Evolutionary conservation across 768 basidiomycete species (phyloP).

Genomic region (Leccinum broughii): DNA sequence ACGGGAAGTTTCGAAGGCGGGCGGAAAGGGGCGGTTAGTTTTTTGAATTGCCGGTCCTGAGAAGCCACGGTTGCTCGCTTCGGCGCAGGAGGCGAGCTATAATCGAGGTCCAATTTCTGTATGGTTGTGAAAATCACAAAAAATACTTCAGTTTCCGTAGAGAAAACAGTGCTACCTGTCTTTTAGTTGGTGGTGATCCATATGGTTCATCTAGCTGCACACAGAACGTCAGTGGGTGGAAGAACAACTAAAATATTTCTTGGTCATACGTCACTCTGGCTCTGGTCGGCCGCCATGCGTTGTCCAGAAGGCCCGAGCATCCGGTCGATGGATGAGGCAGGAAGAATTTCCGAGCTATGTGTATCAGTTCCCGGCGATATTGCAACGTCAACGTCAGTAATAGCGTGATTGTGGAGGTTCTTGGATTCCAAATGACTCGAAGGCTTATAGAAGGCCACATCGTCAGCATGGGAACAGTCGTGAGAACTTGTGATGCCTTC

Average conservation of each 20-base stretch:
- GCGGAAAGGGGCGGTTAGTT: constrained; percentile 47
- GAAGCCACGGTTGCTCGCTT: constrained; percentile 59
- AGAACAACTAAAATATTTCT: not conserved
- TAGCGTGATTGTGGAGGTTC: not conserved
- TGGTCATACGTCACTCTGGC: constrained; percentile 16
- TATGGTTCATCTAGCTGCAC: constrained; percentile 11
- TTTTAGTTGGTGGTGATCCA: constrained; percentile 17
- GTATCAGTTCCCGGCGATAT: not conserved
- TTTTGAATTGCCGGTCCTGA: constrained; percentile 47
- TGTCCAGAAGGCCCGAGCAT: constrained; percentile 4
- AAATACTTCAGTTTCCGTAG: not conserved
- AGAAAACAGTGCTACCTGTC: constrained; percentile 13
- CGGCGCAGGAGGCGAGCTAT: constrained; percentile 46
- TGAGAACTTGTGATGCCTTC: not conserved
- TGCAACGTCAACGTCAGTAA: not conserved
- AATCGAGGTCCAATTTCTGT: constrained; percentile 18
- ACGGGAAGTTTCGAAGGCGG: constrained; percentile 44
- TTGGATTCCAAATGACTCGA: not conserved
- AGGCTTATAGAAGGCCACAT: not conserved
- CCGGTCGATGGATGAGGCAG: not conserved
- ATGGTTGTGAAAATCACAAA: not conserved
- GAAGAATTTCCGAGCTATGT: not conserved
- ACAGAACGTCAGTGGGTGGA: constrained; percentile 5
- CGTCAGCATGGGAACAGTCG: not conserved
- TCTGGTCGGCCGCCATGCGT: constrained; percentile 2